These are phyloP conservation scores for Chaetomiaceae sp. DNA, from an alignment of 2,329 filamentous ascomycete species.

Conservation along the genomic window DNA sequence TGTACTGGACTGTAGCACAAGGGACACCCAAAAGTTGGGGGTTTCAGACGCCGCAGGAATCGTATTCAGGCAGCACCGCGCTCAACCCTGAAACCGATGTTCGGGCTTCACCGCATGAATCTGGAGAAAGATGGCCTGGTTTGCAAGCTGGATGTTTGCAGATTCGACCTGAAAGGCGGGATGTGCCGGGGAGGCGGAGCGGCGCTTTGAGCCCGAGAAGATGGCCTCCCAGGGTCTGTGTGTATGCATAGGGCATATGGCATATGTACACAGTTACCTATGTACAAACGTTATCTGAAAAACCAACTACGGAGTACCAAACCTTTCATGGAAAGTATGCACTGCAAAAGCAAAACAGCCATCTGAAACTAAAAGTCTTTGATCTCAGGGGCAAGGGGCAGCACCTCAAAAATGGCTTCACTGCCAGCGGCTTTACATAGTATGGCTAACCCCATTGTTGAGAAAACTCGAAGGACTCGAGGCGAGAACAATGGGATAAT, in stretches of 20 bases:
- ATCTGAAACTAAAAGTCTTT: not conserved
- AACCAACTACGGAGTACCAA: too few relatives aligned
- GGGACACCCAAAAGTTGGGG: conserved; percentile 13
- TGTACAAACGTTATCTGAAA: too few relatives aligned
- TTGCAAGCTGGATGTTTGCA: not conserved
- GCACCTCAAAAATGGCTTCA: not conserved
- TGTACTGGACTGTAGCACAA: not conserved
- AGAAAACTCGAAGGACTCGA: conserved; percentile 1
- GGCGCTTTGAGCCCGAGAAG: not conserved
- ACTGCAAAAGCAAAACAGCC: not conserved
- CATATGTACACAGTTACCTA: too few relatives aligned
- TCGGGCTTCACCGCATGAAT: conserved; percentile 20
- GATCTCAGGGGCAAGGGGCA: not conserved
- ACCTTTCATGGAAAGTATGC: too few relatives aligned
- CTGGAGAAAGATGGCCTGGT: conserved; percentile 5
- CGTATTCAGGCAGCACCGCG: conserved; percentile 11
- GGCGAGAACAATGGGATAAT: conserved; percentile 23
- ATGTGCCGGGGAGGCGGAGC: not conserved
- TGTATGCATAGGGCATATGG: too few relatives aligned
- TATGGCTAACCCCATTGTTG: conserved; percentile 22
- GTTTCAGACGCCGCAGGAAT: conserved; percentile 16
- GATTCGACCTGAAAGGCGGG: not conserved
- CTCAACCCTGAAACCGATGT: not conserved
- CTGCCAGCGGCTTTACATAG: not conserved
- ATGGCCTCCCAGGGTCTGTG: too few relatives aligned